Percentiles rank a stretch among this genome's conserved stretches.
These are phyloP conservation scores for Aspergillus indologenus DNA, from an alignment of 495 filamentous ascomycete species.

Conservation along the genomic window DNA sequence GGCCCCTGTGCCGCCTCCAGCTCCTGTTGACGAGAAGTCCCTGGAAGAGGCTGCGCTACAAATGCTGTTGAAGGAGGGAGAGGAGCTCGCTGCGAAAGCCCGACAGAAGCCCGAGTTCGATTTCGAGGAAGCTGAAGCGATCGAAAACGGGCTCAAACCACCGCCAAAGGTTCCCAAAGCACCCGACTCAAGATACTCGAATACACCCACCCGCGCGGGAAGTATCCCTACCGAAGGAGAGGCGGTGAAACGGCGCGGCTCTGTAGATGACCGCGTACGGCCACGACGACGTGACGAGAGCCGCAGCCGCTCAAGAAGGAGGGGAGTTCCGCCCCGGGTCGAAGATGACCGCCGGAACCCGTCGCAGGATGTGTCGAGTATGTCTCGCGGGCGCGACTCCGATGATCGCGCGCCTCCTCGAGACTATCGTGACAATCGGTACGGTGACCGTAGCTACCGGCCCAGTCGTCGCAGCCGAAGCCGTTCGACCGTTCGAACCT, in stretches of 20 bases:
- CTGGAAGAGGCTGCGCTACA: constrained; percentile 56
- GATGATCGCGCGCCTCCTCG: constrained; percentile 35
- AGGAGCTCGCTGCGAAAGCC: constrained; percentile 58
- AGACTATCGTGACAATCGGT: constrained; percentile 34
- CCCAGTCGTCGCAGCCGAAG: constrained; percentile 39
- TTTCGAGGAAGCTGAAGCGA: constrained; percentile 49
- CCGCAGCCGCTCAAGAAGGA: constrained; percentile 33
- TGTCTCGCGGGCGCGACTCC: constrained; percentile 36
- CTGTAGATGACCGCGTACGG: constrained; percentile 32
- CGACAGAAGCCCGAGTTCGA: constrained; percentile 58
- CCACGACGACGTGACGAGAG: constrained; percentile 32
- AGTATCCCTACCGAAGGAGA: constrained; percentile 30
- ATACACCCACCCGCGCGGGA: constrained; percentile 26
- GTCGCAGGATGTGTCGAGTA: constrained; percentile 35
- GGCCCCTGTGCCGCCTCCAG: constrained; percentile 25
- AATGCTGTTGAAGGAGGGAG: constrained; percentile 56
- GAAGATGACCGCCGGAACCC: constrained; percentile 33
- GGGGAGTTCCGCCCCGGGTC: constrained; percentile 27
- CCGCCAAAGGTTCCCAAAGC: constrained; percentile 26
- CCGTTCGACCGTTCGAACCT: constrained; percentile 28
- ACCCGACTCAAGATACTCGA: constrained; percentile 31
- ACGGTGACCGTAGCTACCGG: constrained; percentile 36
- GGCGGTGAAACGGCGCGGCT: constrained; percentile 23
- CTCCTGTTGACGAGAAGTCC: constrained; percentile 53
- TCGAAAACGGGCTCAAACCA: constrained; percentile 44